Base-by-base conservation (phyloP, 306 rosid genomes). In the Lagenaria siceraria region DNA sequence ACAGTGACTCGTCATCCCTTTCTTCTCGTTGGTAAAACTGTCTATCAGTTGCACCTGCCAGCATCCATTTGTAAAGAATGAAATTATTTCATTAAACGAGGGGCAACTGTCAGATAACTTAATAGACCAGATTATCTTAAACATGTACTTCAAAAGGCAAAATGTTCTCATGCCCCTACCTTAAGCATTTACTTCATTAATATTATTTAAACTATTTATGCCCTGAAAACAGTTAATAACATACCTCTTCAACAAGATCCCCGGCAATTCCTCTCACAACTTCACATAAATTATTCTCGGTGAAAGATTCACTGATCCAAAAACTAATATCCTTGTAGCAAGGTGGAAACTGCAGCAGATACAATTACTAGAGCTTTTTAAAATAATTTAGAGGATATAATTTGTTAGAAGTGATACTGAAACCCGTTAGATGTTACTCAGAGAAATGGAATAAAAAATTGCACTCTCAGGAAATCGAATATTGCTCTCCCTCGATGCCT, bases 241-340 rank as follows among this genome's bases (percentile, higher is more conserved):
- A 73, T 90, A 95, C 99, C 99, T 96, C 99, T 86, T 96, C 99
- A 60, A 69, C 99, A 80, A 96, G 97, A 86, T 96, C 99, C 78
- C 99, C 99, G 0, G 97, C 93, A 77, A 90, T 82, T 66, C 89
- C 93, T 88, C 99, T 89, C 60, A 96, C 99, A 83, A 96, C 86
- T 87, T 96, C 99, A 80, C 99, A 96, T 49, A 96, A 87, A 85
- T 96, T 96, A 82, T 96, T 96, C 83, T 96, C 99, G 8, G 98
- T 90, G 85, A 88, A 90, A 62, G 93, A 79, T 73, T 95, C 97
- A 79, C 58, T 89, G 86, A 90, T 90, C 98, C 98, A 95, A 80
- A 95, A 95, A 82, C 98, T 95, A 60, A 92, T 85, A 77, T 95
- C 98, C 83, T 95, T 95, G 88, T 85, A 95, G 85, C 98, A 95